Evolutionary conservation across 2,329 filamentous ascomycete genomes (phyloP), one percentile per base, ranked within the genome.

Genomic region (Aspergillus ibericus): DNA sequence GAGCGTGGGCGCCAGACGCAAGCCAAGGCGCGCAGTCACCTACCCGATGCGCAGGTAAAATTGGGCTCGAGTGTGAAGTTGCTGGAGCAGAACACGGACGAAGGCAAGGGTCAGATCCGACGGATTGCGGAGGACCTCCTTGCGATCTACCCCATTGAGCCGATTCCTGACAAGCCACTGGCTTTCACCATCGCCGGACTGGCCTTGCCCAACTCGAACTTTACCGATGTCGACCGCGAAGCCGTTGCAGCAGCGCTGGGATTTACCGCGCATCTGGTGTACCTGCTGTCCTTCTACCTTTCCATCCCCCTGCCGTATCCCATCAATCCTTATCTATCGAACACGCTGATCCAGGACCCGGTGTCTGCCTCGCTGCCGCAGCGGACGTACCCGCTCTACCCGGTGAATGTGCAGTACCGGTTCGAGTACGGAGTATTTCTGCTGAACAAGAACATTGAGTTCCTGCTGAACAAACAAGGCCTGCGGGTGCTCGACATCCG

Each of bases 361-460:
- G 89, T 96, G 20, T 81, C 79, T 8, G 70, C 72, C 51, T 74
- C 71, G 58, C 77, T 80, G 64, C 72, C 84, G 56, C 83, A 87
- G 47, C 82, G 88, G 54, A 87, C 86, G 5, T 99, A 96, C 68
- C 95, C 95, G 0, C 82, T 99, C 0, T 93, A 93, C 74, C 75
- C 90, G 78, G 83, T 84, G 70, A 83, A 85, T 2, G 86, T 92
- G 0, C 86, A 92, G 47, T 98, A 93, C 78, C 88, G 93, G 2
- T 98, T 98, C 74, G 93, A 98, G 68, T 99, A 98, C 73, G 95
- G 83, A 10, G 95, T 96, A 71, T 99, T 98, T 68, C 80, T 98
- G n/a, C 83, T 99, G 13, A 98, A 98, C 78, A 97, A 98, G 76
- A 82, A 98, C 70, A 93, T 99, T 56, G 93, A 98, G 66, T 81